These are phyloP conservation scores for Mrakia blollopis DNA, from an alignment of 768 basidiomycete species.

Conservation along the genomic window DNA sequence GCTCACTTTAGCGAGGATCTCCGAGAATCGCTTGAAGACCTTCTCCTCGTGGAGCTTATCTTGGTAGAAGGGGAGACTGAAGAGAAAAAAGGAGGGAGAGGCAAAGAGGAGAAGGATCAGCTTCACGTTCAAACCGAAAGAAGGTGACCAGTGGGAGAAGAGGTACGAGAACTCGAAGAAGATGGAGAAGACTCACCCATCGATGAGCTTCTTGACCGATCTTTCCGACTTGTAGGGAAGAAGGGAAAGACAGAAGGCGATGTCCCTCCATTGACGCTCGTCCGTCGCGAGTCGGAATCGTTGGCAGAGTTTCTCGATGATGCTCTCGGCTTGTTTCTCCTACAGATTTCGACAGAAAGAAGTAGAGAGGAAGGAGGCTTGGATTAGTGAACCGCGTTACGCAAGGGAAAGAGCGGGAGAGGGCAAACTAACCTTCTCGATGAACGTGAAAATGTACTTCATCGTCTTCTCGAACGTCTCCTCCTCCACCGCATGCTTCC, in stretches of 20 bases:
- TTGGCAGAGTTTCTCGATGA: slow-evolving; percentile 96
- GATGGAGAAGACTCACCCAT: slow-evolving; percentile 49
- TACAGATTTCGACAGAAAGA: slow-evolving; percentile 40
- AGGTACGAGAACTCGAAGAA: not conserved
- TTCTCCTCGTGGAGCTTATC: slow-evolving; percentile 87
- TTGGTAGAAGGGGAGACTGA: slow-evolving; percentile 75
- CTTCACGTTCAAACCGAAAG: not conserved
- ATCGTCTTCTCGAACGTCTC: slow-evolving; percentile 87
- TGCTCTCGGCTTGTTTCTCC: slow-evolving; percentile 97
- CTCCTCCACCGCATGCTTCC: slow-evolving; percentile 87
- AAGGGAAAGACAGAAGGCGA: slow-evolving; percentile 88
- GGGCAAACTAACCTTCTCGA: slow-evolving; percentile 70
- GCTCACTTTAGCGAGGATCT: slow-evolving; percentile 81
- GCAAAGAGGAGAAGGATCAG: not conserved
- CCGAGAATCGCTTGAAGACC: slow-evolving; percentile 75
- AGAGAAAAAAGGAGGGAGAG: not conserved
- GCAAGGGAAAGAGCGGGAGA: too few species aligned
- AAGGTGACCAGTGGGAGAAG: not conserved
- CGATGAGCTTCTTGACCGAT: slow-evolving; percentile 92
- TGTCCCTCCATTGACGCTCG: slow-evolving; percentile 93
- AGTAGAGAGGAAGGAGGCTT: too few species aligned
- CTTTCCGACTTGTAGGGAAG: slow-evolving; percentile 96
- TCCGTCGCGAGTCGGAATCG: slow-evolving; percentile 84
- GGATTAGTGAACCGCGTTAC: too few species aligned
- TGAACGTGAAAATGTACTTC: slow-evolving; percentile 90